Evolutionary conservation across 768 basidiomycete species (phyloP).

Genomic region (Melanogaster broomeanus): DNA sequence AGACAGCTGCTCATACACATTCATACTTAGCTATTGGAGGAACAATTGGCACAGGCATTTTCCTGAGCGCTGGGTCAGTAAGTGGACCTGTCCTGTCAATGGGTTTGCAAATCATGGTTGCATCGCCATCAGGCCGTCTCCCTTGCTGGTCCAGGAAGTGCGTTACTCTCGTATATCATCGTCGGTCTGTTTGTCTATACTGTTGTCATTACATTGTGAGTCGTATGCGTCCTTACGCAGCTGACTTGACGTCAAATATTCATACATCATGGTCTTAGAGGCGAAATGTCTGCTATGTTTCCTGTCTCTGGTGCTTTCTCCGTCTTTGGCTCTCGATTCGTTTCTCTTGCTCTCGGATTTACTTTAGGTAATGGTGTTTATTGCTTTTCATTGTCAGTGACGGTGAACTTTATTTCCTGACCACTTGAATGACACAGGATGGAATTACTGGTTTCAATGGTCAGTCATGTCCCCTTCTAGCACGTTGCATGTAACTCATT

Average conservation of each 20-base stretch:
- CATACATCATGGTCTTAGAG: constrained; percentile 34
- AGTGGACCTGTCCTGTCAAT: constrained; percentile 7
- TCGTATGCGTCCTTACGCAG: background rate
- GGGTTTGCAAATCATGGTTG: background rate
- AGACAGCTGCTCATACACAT: background rate
- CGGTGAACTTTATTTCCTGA: background rate
- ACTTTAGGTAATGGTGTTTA: constrained; percentile 42
- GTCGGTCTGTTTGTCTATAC: constrained; percentile 61
- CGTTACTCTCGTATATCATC: constrained; percentile 60
- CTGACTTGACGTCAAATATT: background rate
- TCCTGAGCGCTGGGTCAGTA: constrained; percentile 59
- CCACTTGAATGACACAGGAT: constrained; percentile 33
- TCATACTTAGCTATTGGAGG: constrained; percentile 48
- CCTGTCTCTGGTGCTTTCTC: constrained; percentile 66
- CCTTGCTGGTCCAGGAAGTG: constrained; percentile 59
- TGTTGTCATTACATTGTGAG: constrained; percentile 60
- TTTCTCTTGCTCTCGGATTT: constrained; percentile 61
- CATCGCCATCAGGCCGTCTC: constrained; percentile 43
- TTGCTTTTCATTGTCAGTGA: background rate
- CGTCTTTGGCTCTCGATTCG: constrained; percentile 56
- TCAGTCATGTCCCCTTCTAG: constrained; percentile 19
- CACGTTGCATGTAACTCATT: background rate
- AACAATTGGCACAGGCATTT: constrained; percentile 62
- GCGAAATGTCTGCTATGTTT: constrained; percentile 67
- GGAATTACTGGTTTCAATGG: constrained; percentile 62